Conservation (phyloP, 306 rosid genomes). For the Fagus sylvatica region DNA sequence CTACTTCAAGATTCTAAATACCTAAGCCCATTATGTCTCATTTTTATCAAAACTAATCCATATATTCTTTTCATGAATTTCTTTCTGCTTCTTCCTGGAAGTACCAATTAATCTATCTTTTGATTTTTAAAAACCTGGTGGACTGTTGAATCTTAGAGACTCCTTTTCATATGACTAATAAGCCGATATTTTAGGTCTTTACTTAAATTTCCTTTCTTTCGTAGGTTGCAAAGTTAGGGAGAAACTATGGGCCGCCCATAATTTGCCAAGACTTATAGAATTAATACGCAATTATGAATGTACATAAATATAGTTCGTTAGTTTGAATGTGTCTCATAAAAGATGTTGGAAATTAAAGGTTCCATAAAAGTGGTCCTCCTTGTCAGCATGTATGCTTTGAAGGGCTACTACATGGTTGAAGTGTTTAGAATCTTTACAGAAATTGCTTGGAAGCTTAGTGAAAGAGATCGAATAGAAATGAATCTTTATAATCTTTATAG, state of each 20-base stretch:
- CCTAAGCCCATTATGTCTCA: neutral
- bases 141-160: neutral
- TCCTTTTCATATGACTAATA: neutral
- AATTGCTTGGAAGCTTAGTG: no score
- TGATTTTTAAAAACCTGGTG: neutral
- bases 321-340: neutral
- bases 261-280: neutral
- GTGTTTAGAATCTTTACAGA: no score
- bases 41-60: neutral
- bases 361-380: neutral
- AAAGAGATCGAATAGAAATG: no score
- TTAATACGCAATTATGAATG: neutral
- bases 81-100: constrained; percentile 1
- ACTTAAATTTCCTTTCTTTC: neutral
- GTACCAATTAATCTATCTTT: neutral
- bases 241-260: neutral
- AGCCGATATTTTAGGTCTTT: neutral
- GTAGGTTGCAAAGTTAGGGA: neutral
- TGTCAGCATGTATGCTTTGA: neutral
- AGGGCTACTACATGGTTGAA: no score
- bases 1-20: neutral
- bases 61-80: neutral
- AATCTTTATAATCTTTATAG: no score
- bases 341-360: neutral
- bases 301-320: neutral